Evolutionary conservation across 495 filamentous ascomycete genomes (phyloP), one percentile per base, ranked within the genome.

Genomic region (Penicillium coffeae): DNA sequence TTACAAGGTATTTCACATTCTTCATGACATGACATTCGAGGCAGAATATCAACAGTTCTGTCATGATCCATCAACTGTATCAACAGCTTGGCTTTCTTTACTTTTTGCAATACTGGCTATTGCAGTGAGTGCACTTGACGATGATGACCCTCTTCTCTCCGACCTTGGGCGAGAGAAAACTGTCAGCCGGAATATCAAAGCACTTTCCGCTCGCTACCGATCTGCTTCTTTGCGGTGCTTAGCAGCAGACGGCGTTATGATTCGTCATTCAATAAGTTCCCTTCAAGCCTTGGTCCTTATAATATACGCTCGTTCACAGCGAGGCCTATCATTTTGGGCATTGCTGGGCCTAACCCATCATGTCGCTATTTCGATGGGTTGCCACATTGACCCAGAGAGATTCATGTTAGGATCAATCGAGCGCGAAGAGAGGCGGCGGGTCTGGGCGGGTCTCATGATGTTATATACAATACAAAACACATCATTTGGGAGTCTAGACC

Each of bases 11-110:
- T 70, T 70, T 22, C 68, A 72, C 51, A 74, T 75, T 48, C 62
- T 77, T 7, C 74, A 76, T 42, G 74, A 75, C 43, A 57, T 73
- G 42, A 74, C 71, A 1, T 77, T 77, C 25, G 69, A 73, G 25
- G 63, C 69, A 4, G 70, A 77, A 30, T 77, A 75, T 53, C 63
- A 69, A 34, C 64, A 67, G 12, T 75, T 75, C 33, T 69, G 66
- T 34, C 65, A 70, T 48, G 62, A 75, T 22, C 69, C 73, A 0
- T 55, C 58, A 32, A 70, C 66, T 39, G 66, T 70, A 2, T 64
- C 67, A 16, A 59, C 56, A 0, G 65, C 71, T 33, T 76, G 70
- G 71, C 56, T 76, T 16, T 66, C 70, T 25, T 52, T 77, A 8
- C 52, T 77, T 6, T 77, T 77, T 38, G 64, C 66, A 14, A 62